phyloP scores from a whole-genome alignment of 2,329 filamentous ascomycete species.

The Tolypocladium tundrense region DNA sequence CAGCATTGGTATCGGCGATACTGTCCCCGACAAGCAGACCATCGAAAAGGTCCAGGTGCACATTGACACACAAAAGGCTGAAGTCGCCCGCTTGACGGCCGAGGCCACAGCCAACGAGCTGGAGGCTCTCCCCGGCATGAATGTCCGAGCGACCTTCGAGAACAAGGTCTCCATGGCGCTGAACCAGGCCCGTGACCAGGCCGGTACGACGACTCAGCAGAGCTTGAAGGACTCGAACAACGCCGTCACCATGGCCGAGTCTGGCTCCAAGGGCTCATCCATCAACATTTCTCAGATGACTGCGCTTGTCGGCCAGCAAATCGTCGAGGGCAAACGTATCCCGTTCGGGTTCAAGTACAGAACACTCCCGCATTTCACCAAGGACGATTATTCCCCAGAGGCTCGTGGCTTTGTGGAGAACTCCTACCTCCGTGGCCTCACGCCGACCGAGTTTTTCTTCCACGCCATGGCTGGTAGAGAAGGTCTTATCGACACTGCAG shows the following conservation, averaged over 20 bases:
- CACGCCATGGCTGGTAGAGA: constrained; percentile 99
- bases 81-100: constrained; percentile 66
- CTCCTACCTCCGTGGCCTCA: constrained; percentile 91
- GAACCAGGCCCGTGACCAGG: constrained; percentile 92
- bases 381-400: constrained; percentile 97
- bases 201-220: constrained; percentile 84
- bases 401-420: constrained; percentile 98
- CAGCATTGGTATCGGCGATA: constrained; percentile 97
- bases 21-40: constrained; percentile 79
- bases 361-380: constrained; percentile 93
- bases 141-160: constrained; percentile 95
- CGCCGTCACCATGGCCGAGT: constrained; percentile 89
- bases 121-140: constrained; percentile 96
- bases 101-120: constrained; percentile 77
- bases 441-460: constrained; percentile 97
- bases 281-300: constrained; percentile 99
- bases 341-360: constrained; percentile 99
- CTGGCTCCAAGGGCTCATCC: constrained; percentile 94
- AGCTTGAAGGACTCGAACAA: constrained; percentile 95
- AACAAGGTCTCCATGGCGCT: constrained; percentile 90
- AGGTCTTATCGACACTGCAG: constrained; percentile 97
- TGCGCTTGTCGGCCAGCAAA: constrained; percentile 93
- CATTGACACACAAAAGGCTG: constrained; percentile 70
- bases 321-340: constrained; percentile 97
- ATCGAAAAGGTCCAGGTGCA: constrained; percentile 76